Percentiles rank a stretch among this genome's conserved stretches.
Conservation (phyloP, 345 rosid genomes). For the Eucalyptus coolabah region DNA sequence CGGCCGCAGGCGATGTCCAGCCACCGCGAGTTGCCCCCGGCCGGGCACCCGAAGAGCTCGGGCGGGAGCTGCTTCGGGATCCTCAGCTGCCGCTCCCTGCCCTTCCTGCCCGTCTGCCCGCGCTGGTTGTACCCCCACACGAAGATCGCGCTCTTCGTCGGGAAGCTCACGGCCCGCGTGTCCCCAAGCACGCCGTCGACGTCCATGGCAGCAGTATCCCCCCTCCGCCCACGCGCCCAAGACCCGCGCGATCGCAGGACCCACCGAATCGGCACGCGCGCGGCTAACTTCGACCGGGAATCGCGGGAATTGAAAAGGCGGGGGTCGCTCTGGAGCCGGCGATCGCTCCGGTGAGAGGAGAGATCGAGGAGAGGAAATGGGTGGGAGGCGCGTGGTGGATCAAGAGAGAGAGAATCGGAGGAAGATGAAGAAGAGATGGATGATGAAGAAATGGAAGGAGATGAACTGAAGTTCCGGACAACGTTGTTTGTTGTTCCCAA, state of each 20-base stretch:
- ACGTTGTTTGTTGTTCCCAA: neutral
- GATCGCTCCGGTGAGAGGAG: neutral
- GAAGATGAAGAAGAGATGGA: neutral
- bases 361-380: neutral
- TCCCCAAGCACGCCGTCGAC: conserved; percentile 65
- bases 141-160: conserved; percentile 87
- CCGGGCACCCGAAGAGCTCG: conserved; percentile 84
- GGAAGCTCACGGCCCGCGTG: conserved; percentile 17
- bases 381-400: neutral
- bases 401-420: neutral
- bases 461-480: neutral
- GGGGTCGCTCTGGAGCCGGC: neutral
- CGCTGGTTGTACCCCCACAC: conserved; percentile 94
- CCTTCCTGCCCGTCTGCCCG: conserved; percentile 90
- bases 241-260: neutral
- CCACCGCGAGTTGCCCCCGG: conserved; percentile 75
- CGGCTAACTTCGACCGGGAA: too few relatives aligned
- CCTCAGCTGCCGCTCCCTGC: conserved; percentile 58
- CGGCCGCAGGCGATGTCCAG: conserved; percentile 90
- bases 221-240: neutral
- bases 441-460: neutral
- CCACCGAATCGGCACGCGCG: neutral
- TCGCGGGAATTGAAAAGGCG: too few relatives aligned
- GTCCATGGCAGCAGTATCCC: conserved; percentile 26
- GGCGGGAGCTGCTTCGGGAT: conserved; percentile 92